These are phyloP conservation scores for Colletotrichum sansevieriae DNA, from an alignment of 2,329 filamentous ascomycete species.

Conservation along the genomic window DNA sequence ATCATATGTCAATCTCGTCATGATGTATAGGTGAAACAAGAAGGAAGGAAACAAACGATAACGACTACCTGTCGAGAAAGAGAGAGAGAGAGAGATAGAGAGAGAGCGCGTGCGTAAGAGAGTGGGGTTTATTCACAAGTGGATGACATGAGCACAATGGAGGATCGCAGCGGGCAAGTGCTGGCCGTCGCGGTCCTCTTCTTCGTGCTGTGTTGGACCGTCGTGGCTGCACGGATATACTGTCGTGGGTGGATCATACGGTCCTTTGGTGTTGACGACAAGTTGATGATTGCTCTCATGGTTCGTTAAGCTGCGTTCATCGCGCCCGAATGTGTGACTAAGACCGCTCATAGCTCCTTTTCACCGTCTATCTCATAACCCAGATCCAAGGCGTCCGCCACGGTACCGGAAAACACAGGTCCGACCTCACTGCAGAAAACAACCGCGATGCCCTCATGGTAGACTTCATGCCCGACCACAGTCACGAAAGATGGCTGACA, in stretches of 20 bases:
- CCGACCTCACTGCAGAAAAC: slow-evolving; percentile 41
- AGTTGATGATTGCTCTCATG: slow-evolving; percentile 50
- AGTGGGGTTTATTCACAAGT: background rate
- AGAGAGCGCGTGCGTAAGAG: too few relatives aligned
- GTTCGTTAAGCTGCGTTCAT: slow-evolving; percentile 43
- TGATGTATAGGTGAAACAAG: slow-evolving; percentile 25
- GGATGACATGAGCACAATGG: slow-evolving; percentile 32
- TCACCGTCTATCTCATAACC: slow-evolving; percentile 44
- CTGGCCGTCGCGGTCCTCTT: slow-evolving; percentile 49
- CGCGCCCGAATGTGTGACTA: background rate
- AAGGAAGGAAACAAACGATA: slow-evolving; percentile 5
- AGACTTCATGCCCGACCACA: background rate
- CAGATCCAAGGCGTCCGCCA: slow-evolving; percentile 47
- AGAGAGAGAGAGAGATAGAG: background rate
- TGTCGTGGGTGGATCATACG: slow-evolving; percentile 50
- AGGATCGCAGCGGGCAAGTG: slow-evolving; percentile 46
- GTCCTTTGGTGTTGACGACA: slow-evolving; percentile 51
- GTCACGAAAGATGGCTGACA: slow-evolving; percentile 15
- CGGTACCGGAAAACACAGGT: slow-evolving; percentile 47
- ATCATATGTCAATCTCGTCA: slow-evolving; percentile 21
- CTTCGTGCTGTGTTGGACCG: slow-evolving; percentile 50
- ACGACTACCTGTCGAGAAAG: background rate
- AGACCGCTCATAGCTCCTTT: slow-evolving; percentile 42
- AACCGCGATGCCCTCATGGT: slow-evolving; percentile 50
- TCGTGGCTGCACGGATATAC: slow-evolving; percentile 49